Evolutionary conservation across 495 filamentous ascomycete genomes (phyloP), one percentile per base, ranked within the genome.

Genomic region (Lasiosphaeria ovina): DNA sequence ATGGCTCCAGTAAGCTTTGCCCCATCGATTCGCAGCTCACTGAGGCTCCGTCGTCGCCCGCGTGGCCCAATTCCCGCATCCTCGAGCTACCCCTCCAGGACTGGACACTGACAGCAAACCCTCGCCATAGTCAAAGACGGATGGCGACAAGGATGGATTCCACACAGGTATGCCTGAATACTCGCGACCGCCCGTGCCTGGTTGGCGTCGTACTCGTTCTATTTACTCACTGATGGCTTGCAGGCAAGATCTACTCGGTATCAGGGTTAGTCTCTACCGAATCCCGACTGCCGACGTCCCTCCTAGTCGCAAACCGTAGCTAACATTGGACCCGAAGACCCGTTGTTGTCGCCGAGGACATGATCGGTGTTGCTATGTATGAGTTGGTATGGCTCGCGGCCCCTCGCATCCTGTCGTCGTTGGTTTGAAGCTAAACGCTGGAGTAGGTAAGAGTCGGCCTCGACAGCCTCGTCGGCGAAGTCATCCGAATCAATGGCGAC

Each of bases 341-440:
- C 66, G 94, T 99, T 79, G 87, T 98, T 65, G 86, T 98, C 66
- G 94, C 95, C 72, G 93, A 98, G 81, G 86, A 97, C 74, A 97
- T 98, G 93, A 89, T 92, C 71, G 94, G 94, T 71, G 95, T 94
- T 87, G 92, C 94, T 70, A 98, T 99, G 95, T 97, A 99, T 83
- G 94, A 99, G 80, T 79, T 99, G 84, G 93, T 72, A 71, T 42
- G 70, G 35, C 48, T 47, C 52, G 44, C 44, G 16, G 42, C 14
- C 16, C 34, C 11, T 33, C 6, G 16, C 9, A 17, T 54, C 34
- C 7, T 54, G 34, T 31, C 14, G 6, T 52, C 33, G 6, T 16
- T 33, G 24, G n/a, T 16, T 47, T 24, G 6, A 47, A 17, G 38
- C 48, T 51, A 42, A 33, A 2, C 57, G n/a, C 70, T 89, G 89